Conservation (phyloP, 495 filamentous ascomycete genomes). For the Penicillium coprophilum region DNA sequence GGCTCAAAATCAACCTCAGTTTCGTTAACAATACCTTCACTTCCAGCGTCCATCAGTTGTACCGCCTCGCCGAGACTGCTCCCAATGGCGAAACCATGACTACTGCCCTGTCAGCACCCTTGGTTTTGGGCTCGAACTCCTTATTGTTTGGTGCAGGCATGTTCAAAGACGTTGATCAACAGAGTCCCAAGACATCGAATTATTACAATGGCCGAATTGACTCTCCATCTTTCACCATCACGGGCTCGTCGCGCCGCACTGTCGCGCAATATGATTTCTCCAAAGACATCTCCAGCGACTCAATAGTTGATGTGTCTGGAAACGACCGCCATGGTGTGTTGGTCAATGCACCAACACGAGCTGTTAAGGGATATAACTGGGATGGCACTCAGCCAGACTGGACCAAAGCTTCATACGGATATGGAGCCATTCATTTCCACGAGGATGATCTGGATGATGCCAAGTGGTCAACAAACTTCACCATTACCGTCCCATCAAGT, state of each 20-base stretch:
- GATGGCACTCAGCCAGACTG: conserved; percentile 16
- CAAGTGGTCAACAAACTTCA: conserved; percentile 4
- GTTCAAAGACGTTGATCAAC: background rate
- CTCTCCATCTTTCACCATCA: background rate
- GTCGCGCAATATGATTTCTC: background rate
- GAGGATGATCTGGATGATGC: conserved; percentile 6
- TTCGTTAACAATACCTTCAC: background rate
- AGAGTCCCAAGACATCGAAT: background rate
- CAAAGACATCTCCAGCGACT: background rate
- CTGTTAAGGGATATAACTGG: conserved; percentile 24
- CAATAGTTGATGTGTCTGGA: conserved; percentile 1
- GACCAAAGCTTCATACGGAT: conserved; percentile 20
- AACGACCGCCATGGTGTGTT: background rate
- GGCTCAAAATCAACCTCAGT: conserved; percentile 1
- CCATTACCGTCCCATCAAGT: background rate
- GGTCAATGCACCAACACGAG: conserved; percentile 27
- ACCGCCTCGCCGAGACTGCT: background rate
- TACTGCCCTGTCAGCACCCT: background rate
- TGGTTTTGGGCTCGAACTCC: background rate
- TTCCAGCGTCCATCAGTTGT: background rate
- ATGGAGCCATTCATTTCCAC: conserved; percentile 22
- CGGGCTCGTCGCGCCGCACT: background rate
- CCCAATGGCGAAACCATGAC: background rate
- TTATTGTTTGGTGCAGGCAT: background rate
- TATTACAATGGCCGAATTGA: conserved; percentile 1